Base-by-base conservation (phyloP, 257 asterid genomes). In the Forsythia viridissima region DNA sequence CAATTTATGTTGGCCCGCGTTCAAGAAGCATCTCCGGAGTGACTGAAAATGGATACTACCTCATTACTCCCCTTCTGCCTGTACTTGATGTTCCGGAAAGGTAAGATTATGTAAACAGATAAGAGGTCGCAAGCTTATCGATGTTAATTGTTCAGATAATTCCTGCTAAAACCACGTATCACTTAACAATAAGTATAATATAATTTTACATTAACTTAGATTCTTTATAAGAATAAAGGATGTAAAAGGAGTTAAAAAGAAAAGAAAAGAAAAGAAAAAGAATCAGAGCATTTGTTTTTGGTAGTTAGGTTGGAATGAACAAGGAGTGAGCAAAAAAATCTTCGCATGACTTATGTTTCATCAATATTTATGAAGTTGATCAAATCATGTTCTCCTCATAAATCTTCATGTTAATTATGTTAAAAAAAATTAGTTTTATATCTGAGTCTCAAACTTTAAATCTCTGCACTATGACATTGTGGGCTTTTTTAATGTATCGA, bases 21-120 rank as follows among this genome's bases (percentile, higher is more conserved):
- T 96, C 99, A 24, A 90, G 98, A 86, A 93, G 96, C 88, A 96
- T 96, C 80, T 96, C 98, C 40, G 98, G 98, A 39, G 97, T 96
- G 85, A 92, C 98, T 59, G 98, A 93, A 82, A 96, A 93, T 77
- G 99, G 99, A 80, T 96, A 93, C 88, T 93, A 88, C 71, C 66
- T 93, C 44, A 90, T 96, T 82, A 90, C 94, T 61, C 99, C 98
- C 39, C 96, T 93, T 79, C 48, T 88, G 59, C 96, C 98, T 0
- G 73, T 91, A 79, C 90, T 84, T 69, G 87, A 81, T 71, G 87
- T 86, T 74, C 87, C 92, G 52, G 90, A 88, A 80, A 96, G 97
- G 99, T 91, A 80, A 70, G 73, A 39, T 48, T 77, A 11, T 66
- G 11, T n/a, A 1, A 63, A 8, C 11, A 9, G 69, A 61, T 24